These are phyloP conservation scores for Oryza rufipogon DNA, from an alignment of 176 grass and related monocot species.

Conservation along the genomic window DNA sequence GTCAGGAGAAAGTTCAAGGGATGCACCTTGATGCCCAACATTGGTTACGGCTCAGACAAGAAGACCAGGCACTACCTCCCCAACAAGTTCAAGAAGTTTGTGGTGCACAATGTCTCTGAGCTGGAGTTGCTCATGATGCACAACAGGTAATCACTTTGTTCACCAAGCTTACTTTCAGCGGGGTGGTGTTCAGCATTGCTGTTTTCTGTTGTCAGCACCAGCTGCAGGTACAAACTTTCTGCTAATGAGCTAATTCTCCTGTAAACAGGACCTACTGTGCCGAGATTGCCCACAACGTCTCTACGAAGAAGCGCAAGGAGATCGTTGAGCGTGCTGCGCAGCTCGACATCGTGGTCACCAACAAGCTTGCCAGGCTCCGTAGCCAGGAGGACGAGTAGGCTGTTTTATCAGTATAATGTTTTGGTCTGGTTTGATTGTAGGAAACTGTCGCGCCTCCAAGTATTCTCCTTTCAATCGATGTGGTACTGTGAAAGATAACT, in stretches of 20 bases:
- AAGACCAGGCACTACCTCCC: conserved; percentile 70
- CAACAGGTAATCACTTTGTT: conserved; percentile 50
- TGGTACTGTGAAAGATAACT: conserved; percentile 19
- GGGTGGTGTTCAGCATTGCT: background rate
- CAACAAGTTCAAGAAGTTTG: conserved; percentile 83
- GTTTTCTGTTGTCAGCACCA: background rate
- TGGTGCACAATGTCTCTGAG: conserved; percentile 76
- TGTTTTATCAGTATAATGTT: conserved; percentile 19
- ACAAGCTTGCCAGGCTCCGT: conserved; percentile 69
- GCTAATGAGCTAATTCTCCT: background rate
- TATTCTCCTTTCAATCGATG: background rate
- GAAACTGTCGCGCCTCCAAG: background rate
- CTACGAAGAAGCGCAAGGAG: conserved; percentile 70
- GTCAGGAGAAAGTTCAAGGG: conserved; percentile 84
- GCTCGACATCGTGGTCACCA: conserved; percentile 79
- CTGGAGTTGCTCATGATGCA: conserved; percentile 90
- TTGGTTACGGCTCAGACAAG: conserved; percentile 84
- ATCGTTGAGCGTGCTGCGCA: conserved; percentile 71
- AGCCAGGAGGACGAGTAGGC: conserved; percentile 74
- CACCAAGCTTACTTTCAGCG: background rate
- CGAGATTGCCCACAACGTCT: conserved; percentile 69
- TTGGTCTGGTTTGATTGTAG: conserved; percentile 32
- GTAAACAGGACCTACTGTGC: conserved; percentile 66
- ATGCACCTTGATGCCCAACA: conserved; percentile 72
- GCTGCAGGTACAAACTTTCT: background rate